Evolutionary conservation across 108 stramenopile genomes (phyloP).

Genomic region (Conticribra guillardii): DNA sequence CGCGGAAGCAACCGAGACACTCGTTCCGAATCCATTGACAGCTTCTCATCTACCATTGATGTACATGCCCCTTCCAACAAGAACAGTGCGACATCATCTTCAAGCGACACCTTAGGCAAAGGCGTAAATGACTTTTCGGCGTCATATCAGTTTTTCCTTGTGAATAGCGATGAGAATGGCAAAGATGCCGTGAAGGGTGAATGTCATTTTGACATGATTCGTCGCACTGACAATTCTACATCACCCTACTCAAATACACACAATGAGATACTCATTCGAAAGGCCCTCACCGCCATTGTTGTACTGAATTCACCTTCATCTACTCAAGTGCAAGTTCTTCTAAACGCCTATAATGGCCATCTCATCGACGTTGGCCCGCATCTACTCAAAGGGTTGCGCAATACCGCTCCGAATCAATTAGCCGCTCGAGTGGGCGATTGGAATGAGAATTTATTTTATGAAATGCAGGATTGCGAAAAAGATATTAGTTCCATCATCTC

Average conservation of each 20-base stretch:
- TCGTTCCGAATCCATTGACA: conserved; percentile 7
- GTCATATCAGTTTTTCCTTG: no score
- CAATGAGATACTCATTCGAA: neutral
- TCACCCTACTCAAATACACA: no score
- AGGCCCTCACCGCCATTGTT: conserved; percentile 6
- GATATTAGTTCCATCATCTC: conserved; percentile 7
- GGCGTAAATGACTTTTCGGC: no score
- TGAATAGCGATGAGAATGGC: no score
- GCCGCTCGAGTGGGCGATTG: conserved; percentile 64
- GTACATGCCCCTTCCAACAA: neutral
- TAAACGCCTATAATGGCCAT: conserved; percentile 22
- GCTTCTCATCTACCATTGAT: conserved; percentile 4
- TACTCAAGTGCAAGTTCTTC: conserved; percentile 19
- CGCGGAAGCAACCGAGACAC: neutral
- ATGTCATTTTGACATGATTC: no score
- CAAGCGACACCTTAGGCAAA: no score
- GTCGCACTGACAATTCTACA: no score
- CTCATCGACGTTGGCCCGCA: conserved; percentile 34
- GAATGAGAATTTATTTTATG: conserved; percentile 64
- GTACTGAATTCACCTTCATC: conserved; percentile 23
- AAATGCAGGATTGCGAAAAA: conserved; percentile 51
- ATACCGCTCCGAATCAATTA: conserved; percentile 42
- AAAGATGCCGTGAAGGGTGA: no score
- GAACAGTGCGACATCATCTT: no score
- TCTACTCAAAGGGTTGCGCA: conserved; percentile 29